Conservation (phyloP, 768 basidiomycete genomes). For the Nevesoporus exiguus region DNA sequence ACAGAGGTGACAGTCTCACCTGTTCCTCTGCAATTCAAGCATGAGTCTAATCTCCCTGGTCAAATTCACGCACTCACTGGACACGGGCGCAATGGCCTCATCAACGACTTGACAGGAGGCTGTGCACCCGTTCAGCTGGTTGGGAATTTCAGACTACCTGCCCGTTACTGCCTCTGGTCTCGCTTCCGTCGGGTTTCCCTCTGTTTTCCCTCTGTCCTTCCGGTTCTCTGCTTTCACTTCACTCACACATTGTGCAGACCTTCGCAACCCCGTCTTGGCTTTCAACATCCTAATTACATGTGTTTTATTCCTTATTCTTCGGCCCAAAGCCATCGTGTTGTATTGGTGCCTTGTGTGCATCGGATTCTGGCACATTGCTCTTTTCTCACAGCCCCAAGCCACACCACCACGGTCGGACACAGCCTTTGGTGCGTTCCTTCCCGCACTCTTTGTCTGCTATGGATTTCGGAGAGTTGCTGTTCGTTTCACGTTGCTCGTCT, state of each 20-base stretch:
- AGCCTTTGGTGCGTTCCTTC: conserved; percentile 78
- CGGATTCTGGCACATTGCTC: conserved; percentile 79
- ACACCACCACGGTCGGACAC: conserved; percentile 65
- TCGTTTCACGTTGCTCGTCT: conserved; percentile 70
- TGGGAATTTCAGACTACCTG: conserved; percentile 71
- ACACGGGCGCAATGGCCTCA: conserved; percentile 49
- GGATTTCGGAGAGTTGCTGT: conserved; percentile 75
- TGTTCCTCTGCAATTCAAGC: conserved; percentile 82
- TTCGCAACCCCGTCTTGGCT: conserved; percentile 64
- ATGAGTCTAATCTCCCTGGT: conserved; percentile 39
- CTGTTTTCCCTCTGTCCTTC: conserved; percentile 70
- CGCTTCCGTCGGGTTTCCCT: conserved; percentile 68
- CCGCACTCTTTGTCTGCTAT: conserved; percentile 72
- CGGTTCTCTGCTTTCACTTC: conserved; percentile 47
- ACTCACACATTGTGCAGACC: conserved; percentile 65
- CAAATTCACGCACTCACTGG: conserved; percentile 7
- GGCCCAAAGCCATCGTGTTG: conserved; percentile 62
- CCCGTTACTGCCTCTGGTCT: conserved; percentile 60
- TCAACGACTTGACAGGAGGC: conserved; percentile 66
- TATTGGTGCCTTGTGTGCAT: conserved; percentile 81
- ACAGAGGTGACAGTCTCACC: conserved; percentile 81
- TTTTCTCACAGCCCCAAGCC: conserved; percentile 72
- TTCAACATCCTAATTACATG: conserved; percentile 70
- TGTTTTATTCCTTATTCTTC: conserved; percentile 66
- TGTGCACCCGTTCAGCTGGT: conserved; percentile 66